Evolutionary conservation across 1,139 yeast species (phyloP).

Genomic region (Taiozyma sp.): DNA sequence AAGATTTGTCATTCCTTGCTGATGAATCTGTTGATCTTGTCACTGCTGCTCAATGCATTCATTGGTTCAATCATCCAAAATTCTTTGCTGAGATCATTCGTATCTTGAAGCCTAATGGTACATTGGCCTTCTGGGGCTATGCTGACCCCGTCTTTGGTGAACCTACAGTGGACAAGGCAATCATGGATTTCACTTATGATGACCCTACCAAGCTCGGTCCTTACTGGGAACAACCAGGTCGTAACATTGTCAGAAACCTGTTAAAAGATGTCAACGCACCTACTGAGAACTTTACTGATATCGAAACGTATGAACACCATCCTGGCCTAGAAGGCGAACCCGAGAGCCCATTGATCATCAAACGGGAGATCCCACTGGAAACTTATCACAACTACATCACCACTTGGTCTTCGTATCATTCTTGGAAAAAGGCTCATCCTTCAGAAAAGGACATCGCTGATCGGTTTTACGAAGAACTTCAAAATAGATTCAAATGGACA

Average conservation of each 20-base stretch:
- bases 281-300: conserved; percentile 31
- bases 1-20: conserved; percentile 22
- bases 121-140: conserved; percentile 72
- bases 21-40: conserved; percentile 49
- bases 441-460: conserved; percentile 17
- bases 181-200: conserved; percentile 29
- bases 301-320: conserved; percentile 32
- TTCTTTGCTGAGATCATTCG: conserved; percentile 48
- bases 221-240: conserved; percentile 68
- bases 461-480: conserved; percentile 9
- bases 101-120: conserved; percentile 54
- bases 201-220: conserved; percentile 50
- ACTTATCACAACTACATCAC: conserved; percentile 43
- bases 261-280: conserved; percentile 40
- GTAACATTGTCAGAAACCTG: conserved; percentile 39
- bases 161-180: conserved; percentile 28
- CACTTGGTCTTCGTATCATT: conserved; percentile 68
- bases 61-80: conserved; percentile 58
- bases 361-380: conserved; percentile 32
- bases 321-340: conserved; percentile 20
- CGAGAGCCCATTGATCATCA: conserved; percentile 17
- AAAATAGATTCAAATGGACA: conserved; percentile 16
- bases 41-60: conserved; percentile 71
- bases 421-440: conserved; percentile 40
- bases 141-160: conserved; percentile 46